Percentiles rank a stretch among this genome's conserved stretches.
These are phyloP conservation scores for Botryotinia narcissicola DNA, from an alignment of 2,329 filamentous ascomycete genomes.

Conservation along the genomic window DNA sequence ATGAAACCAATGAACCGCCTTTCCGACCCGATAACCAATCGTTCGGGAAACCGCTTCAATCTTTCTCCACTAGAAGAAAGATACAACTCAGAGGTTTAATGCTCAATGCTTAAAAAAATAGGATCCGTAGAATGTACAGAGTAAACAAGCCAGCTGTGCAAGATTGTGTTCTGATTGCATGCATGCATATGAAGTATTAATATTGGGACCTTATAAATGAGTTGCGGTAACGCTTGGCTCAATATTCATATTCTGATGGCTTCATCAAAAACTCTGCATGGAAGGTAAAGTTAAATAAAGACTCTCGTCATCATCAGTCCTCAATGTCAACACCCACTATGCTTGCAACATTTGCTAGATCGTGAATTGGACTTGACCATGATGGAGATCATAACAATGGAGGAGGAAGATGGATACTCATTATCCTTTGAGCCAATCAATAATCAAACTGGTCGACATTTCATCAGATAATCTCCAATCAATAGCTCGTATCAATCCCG, in stretches of 20 bases:
- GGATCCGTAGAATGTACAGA: not conserved
- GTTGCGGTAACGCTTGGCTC: not conserved
- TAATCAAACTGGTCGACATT: not conserved
- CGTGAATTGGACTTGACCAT: not conserved
- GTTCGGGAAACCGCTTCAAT: slow-evolving; percentile 14
- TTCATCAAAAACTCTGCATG: slow-evolving; percentile 8
- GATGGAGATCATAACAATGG: not conserved
- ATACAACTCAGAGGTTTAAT: slow-evolving; percentile 16
- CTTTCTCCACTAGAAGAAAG: slow-evolving; percentile 12
- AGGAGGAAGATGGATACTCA: not conserved
- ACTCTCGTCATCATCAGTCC: not conserved
- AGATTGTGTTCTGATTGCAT: not conserved
- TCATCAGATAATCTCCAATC: not conserved
- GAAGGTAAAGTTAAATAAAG: not conserved
- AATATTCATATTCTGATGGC: slow-evolving; percentile 2
- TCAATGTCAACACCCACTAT: not conserved
- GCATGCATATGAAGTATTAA: slow-evolving; percentile 3
- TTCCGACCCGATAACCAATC: slow-evolving; percentile 16
- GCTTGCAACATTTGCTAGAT: not conserved
- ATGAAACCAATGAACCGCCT: slow-evolving; percentile 8
- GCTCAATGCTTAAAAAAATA: slow-evolving; percentile 1
- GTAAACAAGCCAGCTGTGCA: not conserved
- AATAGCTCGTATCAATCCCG: not conserved
- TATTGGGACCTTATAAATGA: not conserved
- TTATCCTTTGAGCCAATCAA: not conserved